Base-by-base conservation (phyloP, 2,329 filamentous ascomycete genomes). In the Aspergillus brasiliensis region DNA sequence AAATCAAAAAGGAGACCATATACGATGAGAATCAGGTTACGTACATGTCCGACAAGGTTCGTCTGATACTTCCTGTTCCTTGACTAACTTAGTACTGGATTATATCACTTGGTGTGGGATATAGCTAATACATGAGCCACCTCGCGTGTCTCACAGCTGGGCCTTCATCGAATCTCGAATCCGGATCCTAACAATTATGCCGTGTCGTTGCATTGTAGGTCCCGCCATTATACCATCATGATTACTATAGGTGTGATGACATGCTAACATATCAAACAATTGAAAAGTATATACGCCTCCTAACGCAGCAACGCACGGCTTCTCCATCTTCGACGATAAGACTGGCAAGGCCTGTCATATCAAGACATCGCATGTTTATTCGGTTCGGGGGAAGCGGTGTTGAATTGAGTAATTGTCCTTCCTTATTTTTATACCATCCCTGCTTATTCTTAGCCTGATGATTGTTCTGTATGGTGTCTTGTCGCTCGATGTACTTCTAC, bases 91-190 rank as follows among this genome's bases (percentile, higher is more conserved):
- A n/a, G n/a, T n/a, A n/a, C n/a, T n/a, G n/a, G n/a, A n/a, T n/a
- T n/a, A n/a, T n/a, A n/a, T n/a, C n/a, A n/a, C 27, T 28, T 28
- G 27, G 27, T 11, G 27, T 28, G 42, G 15, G n/a, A n/a, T 5
- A 23, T 48, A 28, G n/a, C 56, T 67, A 44, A 62, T 13, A 21
- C 21, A 2, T 34, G 31, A 5, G 31, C 17, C 11, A 5, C 13
- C 21, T 34, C 27, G 27, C 2, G 27, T 8, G 27, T 28, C 0
- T 34, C 13, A 15, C 31, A 92, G 78, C 86, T 97, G 27, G 93
- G 93, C 19, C 82, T 97, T 44, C 93, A 97, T 78, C 87, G 88
- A 56, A 89, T 97, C 61, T 86, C 85, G 65, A 97, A 97, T 75
- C 85, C 86, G 25, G 87, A 90, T 67, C 77, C 81, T 51, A 82